phyloP scores from a whole-genome alignment of 176 grass and related monocot species.

The Oropetium thomaeum region DNA sequence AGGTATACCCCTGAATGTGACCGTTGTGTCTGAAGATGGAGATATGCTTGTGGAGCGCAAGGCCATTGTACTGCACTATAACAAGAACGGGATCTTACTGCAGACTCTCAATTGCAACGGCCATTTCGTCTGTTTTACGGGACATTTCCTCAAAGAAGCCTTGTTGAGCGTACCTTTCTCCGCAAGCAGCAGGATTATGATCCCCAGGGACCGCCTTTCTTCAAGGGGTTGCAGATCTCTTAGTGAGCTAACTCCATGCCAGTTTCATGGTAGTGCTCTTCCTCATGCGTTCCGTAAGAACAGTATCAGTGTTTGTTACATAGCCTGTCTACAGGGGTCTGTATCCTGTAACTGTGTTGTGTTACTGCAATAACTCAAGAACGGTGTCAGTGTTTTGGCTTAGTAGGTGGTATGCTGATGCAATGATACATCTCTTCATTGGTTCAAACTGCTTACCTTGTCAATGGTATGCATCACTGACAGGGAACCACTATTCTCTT shows the following conservation, averaged over 20 bases:
- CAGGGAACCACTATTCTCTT: neutral
- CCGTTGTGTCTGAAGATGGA: neutral
- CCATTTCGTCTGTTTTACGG: neutral
- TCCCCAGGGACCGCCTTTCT: neutral
- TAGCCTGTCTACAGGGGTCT: neutral
- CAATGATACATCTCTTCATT: neutral
- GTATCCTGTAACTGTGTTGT: neutral
- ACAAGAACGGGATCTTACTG: neutral
- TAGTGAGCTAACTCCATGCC: no score
- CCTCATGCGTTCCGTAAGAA: neutral
- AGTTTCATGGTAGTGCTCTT: neutral
- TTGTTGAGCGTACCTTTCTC: neutral
- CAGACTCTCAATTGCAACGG: neutral
- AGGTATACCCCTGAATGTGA: neutral
- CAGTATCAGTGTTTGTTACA: neutral
- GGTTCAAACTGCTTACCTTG: neutral
- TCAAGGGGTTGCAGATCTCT: neutral
- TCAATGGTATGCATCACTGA: no score
- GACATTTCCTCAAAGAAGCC: conserved; percentile 14
- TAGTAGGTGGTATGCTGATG: neutral
- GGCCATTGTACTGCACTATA: neutral
- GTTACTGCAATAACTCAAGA: neutral
- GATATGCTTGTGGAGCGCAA: neutral
- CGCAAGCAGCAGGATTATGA: neutral
- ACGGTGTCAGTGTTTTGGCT: neutral